These are phyloP conservation scores for Poterioochromonas sp. DNA, from an alignment of 352 stramenopile genomes.

Conservation along the genomic window DNA sequence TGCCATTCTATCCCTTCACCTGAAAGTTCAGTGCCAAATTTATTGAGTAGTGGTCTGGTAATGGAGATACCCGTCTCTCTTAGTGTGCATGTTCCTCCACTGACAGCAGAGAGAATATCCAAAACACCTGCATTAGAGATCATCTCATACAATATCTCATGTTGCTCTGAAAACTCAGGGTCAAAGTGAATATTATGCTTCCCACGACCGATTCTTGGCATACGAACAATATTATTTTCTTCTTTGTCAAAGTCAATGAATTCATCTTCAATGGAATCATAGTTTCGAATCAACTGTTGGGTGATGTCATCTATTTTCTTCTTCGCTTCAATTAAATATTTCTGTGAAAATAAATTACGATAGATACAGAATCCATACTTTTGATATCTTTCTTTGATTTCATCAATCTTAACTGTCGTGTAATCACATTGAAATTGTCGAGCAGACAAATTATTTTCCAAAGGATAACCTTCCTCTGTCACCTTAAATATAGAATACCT, in stretches of 20 bases:
- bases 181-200: constrained; percentile 35
- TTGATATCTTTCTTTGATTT: not conserved
- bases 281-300: not conserved
- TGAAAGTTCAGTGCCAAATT: not conserved
- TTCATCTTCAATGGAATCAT: constrained; percentile 19
- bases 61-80: constrained; percentile 23
- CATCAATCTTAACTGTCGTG: no score
- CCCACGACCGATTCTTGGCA: constrained; percentile 24
- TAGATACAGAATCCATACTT: constrained; percentile 4
- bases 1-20: constrained; percentile 31
- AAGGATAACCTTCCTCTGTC: no score
- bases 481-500: no score
- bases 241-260: not conserved
- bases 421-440: no score
- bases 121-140: not conserved
- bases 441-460: no score
- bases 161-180: constrained; percentile 13
- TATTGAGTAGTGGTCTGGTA: constrained; percentile 6
- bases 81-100: not conserved
- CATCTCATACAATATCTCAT: not conserved
- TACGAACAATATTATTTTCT: not conserved
- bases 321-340: not conserved
- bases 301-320: not conserved
- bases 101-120: not conserved
- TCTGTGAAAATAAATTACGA: not conserved